A percentile compares a stretch with the other conserved stretches of the same genome.
phyloP scores from a whole-genome alignment of 306 rosid species.

The Neltuma alba region DNA sequence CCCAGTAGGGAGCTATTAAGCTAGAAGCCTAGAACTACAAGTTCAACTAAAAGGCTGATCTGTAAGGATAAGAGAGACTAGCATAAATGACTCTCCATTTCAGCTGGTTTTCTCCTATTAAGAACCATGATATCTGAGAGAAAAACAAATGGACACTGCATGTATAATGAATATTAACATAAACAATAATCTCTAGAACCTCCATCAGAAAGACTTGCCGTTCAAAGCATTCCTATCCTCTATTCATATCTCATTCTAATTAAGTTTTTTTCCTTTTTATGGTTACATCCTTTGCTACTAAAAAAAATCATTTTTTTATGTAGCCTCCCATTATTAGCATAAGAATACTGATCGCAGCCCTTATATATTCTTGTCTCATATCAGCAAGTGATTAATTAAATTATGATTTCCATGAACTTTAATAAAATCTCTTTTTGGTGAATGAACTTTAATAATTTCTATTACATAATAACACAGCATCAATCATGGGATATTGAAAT shows the following conservation, averaged over 20 bases:
- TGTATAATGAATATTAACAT: neutral
- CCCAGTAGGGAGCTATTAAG: neutral
- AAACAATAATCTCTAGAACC: neutral
- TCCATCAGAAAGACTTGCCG: neutral
- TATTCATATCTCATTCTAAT: neutral
- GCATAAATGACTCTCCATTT: neutral
- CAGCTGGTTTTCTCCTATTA: slow-evolving; percentile 1
- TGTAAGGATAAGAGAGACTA: neutral
- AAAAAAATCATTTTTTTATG: slow-evolving; percentile 1
- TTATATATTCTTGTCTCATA: neutral
- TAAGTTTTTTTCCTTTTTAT: neutral
- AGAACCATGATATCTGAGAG: slow-evolving; percentile 13
- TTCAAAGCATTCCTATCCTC: neutral
- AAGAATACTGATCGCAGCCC: slow-evolving; percentile 12
- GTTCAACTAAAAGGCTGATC: neutral
- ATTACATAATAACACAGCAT: neutral
- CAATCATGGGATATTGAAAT: slow-evolving; percentile 25
- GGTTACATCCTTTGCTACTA: neutral
- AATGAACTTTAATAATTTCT: too few relatives aligned
- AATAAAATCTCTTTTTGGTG: too few relatives aligned
- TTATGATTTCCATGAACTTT: neutral
- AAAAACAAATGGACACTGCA: slow-evolving; percentile 11
- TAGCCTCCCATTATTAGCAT: neutral
- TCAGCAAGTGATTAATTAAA: neutral
- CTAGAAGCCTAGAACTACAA: neutral